A percentile compares a stretch with the other conserved stretches of the same genome.
Conservation (phyloP, 257 asterid genomes). For the Solanum tarijense region DNA sequence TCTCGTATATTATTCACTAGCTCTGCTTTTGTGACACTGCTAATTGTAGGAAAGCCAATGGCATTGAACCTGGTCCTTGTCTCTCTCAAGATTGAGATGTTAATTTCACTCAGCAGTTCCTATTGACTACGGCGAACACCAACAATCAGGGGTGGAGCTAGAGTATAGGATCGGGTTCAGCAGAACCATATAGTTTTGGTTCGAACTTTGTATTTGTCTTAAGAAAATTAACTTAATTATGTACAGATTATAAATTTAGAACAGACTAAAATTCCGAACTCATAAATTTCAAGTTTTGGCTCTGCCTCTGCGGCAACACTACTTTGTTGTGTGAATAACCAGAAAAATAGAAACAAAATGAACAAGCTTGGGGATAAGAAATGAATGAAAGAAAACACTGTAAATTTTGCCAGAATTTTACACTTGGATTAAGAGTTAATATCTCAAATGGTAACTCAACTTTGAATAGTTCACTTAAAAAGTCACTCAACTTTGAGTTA, state of each 20-base stretch:
- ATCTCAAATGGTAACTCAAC: too few species aligned
- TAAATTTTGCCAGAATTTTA: neutral
- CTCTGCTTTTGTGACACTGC: neutral
- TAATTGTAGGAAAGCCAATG: too few species aligned
- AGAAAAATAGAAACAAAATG: neutral
- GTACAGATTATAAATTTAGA: too few species aligned
- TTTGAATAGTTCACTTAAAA: too few species aligned
- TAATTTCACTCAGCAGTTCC: neutral
- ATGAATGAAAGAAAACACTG: neutral
- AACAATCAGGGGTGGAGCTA: neutral
- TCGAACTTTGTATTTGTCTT: neutral
- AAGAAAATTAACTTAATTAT: neutral
- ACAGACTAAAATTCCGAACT: too few species aligned
- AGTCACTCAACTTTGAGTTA: too few species aligned
- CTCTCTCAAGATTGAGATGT: neutral
- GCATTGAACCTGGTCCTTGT: too few species aligned
- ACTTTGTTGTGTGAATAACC: neutral
- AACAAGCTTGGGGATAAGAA: neutral
- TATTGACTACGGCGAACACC: neutral
- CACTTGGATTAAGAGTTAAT: neutral
- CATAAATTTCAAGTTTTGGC: neutral
- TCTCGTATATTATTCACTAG: neutral
- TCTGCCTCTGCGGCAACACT: neutral
- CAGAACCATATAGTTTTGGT: neutral
- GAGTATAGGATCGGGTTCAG: neutral